These are phyloP conservation scores for Malassezia cuniculi DNA, from an alignment of 1,284 basidiomycete species.

Conservation along the genomic window DNA sequence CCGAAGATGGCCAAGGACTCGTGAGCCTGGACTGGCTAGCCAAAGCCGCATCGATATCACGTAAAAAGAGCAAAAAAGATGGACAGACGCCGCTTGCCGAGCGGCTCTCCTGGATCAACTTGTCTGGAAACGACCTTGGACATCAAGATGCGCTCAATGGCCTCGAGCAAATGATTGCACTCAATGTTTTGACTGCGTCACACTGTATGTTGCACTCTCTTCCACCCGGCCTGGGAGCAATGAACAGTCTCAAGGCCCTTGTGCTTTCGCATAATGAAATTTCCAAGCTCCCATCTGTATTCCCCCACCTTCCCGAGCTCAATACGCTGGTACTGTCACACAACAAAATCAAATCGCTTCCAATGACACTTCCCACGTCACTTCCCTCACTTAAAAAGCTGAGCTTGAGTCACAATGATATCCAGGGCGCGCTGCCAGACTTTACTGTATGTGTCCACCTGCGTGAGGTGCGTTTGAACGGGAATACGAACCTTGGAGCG, in stretches of 20 bases:
- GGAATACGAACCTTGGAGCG: conserved; percentile 18
- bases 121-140: conserved; percentile 15
- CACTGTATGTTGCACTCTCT: conserved; percentile 20
- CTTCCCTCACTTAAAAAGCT: conserved; percentile 37
- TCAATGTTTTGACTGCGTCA: conserved; percentile 24
- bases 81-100: conserved; percentile 7
- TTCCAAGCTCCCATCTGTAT: conserved; percentile 9
- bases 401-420: conserved; percentile 27
- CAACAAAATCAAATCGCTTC: conserved; percentile 25
- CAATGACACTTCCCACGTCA: conserved; percentile 24
- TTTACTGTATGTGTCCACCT: conserved; percentile 27
- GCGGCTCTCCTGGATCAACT: conserved; percentile 18
- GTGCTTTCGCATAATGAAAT: conserved; percentile 34
- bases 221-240: conserved; percentile 17
- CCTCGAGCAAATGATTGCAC: conserved; percentile 1
- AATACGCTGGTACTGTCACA: conserved; percentile 42
- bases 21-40: conserved; percentile 22
- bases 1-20: conserved; percentile 20
- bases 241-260: conserved; percentile 29
- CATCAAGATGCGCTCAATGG: conserved; percentile 7
- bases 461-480: conserved; percentile 33
- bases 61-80: conserved; percentile 12
- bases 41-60: conserved; percentile 19
- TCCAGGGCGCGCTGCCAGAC: conserved; percentile 25
- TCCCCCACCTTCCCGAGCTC: conserved; percentile 37